These are phyloP conservation scores for Taxillus chinensis DNA, from an alignment of 164 flowering plant species.

Conservation along the genomic window DNA sequence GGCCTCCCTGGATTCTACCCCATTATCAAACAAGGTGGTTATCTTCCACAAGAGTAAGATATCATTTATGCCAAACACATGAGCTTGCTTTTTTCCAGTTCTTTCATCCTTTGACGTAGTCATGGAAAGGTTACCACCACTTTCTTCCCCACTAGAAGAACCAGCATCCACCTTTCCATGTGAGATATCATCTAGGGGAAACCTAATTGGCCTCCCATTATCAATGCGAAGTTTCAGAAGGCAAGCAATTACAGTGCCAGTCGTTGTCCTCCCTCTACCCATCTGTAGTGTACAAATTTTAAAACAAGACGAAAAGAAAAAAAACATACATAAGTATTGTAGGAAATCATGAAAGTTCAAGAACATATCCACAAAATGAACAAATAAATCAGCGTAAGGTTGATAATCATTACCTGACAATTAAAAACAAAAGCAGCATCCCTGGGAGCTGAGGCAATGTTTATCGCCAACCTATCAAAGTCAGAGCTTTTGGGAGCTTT, in stretches of 20 bases:
- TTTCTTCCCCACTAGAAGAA: constrained; percentile 69
- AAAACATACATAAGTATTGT: background rate
- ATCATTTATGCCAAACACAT: constrained; percentile 80
- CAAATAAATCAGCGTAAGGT: constrained; percentile 2
- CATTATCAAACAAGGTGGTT: constrained; percentile 82
- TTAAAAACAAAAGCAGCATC: constrained; percentile 90
- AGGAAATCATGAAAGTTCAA: background rate
- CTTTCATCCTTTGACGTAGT: constrained; percentile 18
- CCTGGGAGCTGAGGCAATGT: constrained; percentile 74
- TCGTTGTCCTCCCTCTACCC: constrained; percentile 96
- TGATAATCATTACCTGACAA: constrained; percentile 57
- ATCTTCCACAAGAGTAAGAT: constrained; percentile 75
- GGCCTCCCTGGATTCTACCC: constrained; percentile 74
- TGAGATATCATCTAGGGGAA: constrained; percentile 25
- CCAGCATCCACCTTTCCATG: constrained; percentile 42
- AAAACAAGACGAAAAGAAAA: background rate
- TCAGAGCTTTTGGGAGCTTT: constrained; percentile 98
- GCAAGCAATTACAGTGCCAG: constrained; percentile 96
- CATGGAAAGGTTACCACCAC: constrained; percentile 24
- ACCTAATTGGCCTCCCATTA: constrained; percentile 66
- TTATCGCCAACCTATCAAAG: constrained; percentile 67
- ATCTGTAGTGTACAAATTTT: constrained; percentile 45
- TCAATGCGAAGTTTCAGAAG: constrained; percentile 78
- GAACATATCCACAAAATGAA: background rate
- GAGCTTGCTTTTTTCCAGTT: constrained; percentile 30